phyloP scores from a whole-genome alignment of 2,329 filamentous ascomycete species.

The Truncatella angustata region DNA sequence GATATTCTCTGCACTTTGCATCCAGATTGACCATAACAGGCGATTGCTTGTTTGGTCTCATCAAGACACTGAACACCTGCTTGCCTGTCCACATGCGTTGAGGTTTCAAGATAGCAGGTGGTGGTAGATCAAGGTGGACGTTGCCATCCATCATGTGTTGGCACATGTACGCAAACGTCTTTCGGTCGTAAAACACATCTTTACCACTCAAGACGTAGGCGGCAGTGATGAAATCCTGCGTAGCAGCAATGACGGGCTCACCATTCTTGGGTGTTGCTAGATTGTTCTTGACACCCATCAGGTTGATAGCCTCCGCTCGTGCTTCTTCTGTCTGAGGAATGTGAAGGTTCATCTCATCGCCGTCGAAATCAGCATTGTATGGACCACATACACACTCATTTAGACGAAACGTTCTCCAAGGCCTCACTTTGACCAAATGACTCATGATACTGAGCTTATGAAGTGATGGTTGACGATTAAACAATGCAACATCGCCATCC shows the following conservation, averaged over 20 bases:
- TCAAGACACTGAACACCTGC: slow-evolving; percentile 87
- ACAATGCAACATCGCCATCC: slow-evolving; percentile 92
- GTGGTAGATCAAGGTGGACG: slow-evolving; percentile 77
- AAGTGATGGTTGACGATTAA: slow-evolving; percentile 95
- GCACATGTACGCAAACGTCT: slow-evolving; percentile 84
- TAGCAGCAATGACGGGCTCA: slow-evolving; percentile 97
- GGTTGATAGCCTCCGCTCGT: slow-evolving; percentile 86
- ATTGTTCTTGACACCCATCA: slow-evolving; percentile 99
- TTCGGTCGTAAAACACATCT: slow-evolving; percentile 87
- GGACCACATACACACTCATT: slow-evolving; percentile 98
- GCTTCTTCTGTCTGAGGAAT: slow-evolving; percentile 98
- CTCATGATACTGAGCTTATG: slow-evolving; percentile 99
- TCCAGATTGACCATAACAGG: slow-evolving; percentile 88
- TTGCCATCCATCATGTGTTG: slow-evolving; percentile 89
- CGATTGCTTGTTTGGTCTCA: slow-evolving; percentile 84
- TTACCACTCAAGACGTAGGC: slow-evolving; percentile 90
- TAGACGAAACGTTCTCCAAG: slow-evolving; percentile 91
- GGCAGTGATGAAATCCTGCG: slow-evolving; percentile 97
- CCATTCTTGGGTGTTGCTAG: slow-evolving; percentile 95
- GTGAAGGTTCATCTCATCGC: slow-evolving; percentile 98
- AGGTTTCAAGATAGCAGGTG: slow-evolving; percentile 83
- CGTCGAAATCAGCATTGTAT: slow-evolving; percentile 98
- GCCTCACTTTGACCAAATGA: slow-evolving; percentile 88
- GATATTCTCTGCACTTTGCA: slow-evolving; percentile 81
- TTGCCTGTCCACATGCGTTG: slow-evolving; percentile 93